These are phyloP conservation scores for Arthrocladium fulminans DNA, from an alignment of 2,329 filamentous ascomycete genomes.

Conservation along the genomic window DNA sequence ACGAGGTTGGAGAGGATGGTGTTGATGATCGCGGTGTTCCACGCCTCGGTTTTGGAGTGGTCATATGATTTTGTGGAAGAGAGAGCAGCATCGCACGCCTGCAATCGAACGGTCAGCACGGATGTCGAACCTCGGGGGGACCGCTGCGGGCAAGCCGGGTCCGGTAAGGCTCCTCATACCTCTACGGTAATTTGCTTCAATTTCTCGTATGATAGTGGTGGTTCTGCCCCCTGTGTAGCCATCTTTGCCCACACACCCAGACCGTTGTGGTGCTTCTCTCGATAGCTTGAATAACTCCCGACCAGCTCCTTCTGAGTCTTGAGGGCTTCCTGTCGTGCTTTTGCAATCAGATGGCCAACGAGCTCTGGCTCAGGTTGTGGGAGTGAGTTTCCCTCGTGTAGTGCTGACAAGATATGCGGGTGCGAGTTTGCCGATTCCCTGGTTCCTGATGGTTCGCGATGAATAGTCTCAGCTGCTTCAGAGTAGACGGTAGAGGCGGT, in stretches of 20 bases:
- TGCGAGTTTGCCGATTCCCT: background rate
- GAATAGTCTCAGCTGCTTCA: background rate
- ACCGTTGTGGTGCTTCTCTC: background rate
- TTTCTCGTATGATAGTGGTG: constrained; percentile 69
- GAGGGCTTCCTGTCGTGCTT: background rate
- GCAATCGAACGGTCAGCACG: constrained; percentile 10
- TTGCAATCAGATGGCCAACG: background rate
- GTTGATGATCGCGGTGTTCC: constrained; percentile 93
- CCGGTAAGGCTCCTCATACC: constrained; percentile 42
- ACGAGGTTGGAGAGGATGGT: constrained; percentile 35
- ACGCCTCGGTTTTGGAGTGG: constrained; percentile 71
- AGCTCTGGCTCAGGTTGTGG: background rate
- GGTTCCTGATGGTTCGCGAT: background rate
- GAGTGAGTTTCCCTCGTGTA: background rate
- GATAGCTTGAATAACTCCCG: background rate
- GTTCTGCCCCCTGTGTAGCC: constrained; percentile 19
- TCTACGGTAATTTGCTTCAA: constrained; percentile 79
- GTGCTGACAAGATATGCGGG: background rate
- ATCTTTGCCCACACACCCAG: constrained; percentile 15
- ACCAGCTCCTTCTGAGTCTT: background rate
- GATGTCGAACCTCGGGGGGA: background rate
- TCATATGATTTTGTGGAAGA: constrained; percentile 71
- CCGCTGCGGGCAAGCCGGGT: no score
- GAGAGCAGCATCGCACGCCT: constrained; percentile 79
- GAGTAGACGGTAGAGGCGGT: background rate